phyloP scores from a whole-genome alignment of 805 yeast genomes.

The Hanseniaspora taiwanica region DNA sequence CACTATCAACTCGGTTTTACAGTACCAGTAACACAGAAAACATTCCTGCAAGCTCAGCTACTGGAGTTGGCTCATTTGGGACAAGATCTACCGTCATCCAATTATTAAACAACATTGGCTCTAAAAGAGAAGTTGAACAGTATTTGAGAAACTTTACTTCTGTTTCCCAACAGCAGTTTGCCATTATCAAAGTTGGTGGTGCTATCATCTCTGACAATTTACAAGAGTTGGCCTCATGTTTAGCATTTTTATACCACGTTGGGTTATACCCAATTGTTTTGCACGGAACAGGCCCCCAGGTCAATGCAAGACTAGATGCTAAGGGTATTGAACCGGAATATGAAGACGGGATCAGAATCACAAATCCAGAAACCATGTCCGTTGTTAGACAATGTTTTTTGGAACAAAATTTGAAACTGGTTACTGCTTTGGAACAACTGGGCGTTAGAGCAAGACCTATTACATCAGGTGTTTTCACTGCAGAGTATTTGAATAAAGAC shows the following conservation, averaged over 20 bases:
- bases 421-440: slow-evolving; percentile 87
- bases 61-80: slow-evolving; percentile 18
- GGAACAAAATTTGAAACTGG: slow-evolving; percentile 89
- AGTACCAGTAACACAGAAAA: not conserved
- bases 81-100: slow-evolving; percentile 95
- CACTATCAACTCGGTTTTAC: not conserved
- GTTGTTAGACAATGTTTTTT: slow-evolving; percentile 92
- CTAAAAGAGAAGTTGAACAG: slow-evolving; percentile 96
- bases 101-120: slow-evolving; percentile 86
- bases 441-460: slow-evolving; percentile 98
- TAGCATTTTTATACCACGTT: slow-evolving; percentile 92
- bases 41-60: not conserved
- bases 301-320: slow-evolving; percentile 81
- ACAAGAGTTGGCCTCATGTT: slow-evolving; percentile 85
- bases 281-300: slow-evolving; percentile 99
- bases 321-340: slow-evolving; percentile 95
- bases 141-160: slow-evolving; percentile 93
- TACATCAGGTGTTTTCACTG: slow-evolving; percentile 93
- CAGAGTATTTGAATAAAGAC: slow-evolving; percentile 79
- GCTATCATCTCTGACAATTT: slow-evolving; percentile 94
- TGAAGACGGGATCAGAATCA: slow-evolving; percentile 91
- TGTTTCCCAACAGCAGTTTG: slow-evolving; percentile 92
- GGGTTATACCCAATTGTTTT: slow-evolving; percentile 93
- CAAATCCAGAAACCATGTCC: slow-evolving; percentile 88
- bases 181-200: slow-evolving; percentile 98